Conservation (phyloP, 768 basidiomycete genomes). For the Boletellus ananiceps region DNA sequence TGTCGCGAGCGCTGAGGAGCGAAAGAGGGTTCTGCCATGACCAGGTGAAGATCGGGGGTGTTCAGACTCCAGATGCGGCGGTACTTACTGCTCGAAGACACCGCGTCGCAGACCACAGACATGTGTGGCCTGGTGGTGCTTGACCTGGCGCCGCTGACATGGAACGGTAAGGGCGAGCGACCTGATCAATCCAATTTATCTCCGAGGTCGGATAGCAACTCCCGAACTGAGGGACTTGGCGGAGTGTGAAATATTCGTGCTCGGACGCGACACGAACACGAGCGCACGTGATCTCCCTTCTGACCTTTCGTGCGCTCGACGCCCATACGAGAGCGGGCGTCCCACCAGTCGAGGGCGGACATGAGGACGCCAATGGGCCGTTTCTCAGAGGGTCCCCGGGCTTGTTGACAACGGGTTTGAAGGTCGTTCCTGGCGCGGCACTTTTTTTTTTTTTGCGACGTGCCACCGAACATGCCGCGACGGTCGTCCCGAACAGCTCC, state of each 20-base stretch:
- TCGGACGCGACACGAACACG: not conserved
- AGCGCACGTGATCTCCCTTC: no score
- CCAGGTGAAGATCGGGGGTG: slow-evolving; percentile 18
- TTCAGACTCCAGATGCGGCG: slow-evolving; percentile 24
- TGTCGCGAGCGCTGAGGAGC: slow-evolving; percentile 35
- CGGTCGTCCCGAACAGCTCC: not conserved
- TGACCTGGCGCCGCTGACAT: slow-evolving; percentile 27
- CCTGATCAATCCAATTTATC: slow-evolving; percentile 13
- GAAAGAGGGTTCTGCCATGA: slow-evolving; percentile 30
- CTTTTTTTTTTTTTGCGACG: slow-evolving; percentile 15
- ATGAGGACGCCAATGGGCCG: not conserved
- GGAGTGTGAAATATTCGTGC: slow-evolving; percentile 10
- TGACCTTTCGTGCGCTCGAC: not conserved
- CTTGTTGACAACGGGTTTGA: not conserved
- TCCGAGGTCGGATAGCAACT: slow-evolving; percentile 32
- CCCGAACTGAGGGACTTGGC: slow-evolving; percentile 18
- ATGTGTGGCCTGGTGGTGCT: slow-evolving; percentile 23
- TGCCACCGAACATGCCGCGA: slow-evolving; percentile 10
- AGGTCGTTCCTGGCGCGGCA: slow-evolving; percentile 20
- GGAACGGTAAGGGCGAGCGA: slow-evolving; percentile 25
- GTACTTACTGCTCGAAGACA: slow-evolving; percentile 15
- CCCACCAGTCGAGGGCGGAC: not conserved
- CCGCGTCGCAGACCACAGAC: slow-evolving; percentile 25
- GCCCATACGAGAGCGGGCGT: not conserved
- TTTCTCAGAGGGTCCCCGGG: not conserved